Conservation (phyloP, 1,139 yeast genomes). For the Protomyces pachydermus region DNA sequence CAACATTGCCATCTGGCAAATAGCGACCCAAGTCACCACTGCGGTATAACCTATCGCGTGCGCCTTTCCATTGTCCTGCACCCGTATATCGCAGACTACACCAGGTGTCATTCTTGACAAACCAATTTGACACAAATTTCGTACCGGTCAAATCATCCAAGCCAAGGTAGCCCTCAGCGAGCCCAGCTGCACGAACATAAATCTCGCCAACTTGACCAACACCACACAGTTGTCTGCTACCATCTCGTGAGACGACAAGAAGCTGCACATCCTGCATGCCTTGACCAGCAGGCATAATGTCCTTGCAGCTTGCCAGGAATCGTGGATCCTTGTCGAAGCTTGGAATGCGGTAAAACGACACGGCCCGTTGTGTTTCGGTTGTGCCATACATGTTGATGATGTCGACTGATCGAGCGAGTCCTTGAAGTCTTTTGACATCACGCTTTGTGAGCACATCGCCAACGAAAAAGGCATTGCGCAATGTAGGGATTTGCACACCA, state of each 20-base stretch:
- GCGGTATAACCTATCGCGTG: slow-evolving; percentile 90
- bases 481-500: slow-evolving; percentile 57
- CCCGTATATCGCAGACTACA: slow-evolving; percentile 34
- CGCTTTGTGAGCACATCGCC: slow-evolving; percentile 96
- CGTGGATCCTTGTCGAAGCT: slow-evolving; percentile 63
- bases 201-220: slow-evolving; percentile 98
- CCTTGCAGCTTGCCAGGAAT: slow-evolving; percentile 79
- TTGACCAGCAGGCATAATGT: slow-evolving; percentile 95
- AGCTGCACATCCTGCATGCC: slow-evolving; percentile 96
- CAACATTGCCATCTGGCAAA: slow-evolving; percentile 90
- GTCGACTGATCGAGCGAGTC: slow-evolving; percentile 79
- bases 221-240: slow-evolving; percentile 85
- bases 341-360: slow-evolving; percentile 84
- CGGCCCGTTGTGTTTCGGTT: slow-evolving; percentile 97
- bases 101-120: slow-evolving; percentile 47
- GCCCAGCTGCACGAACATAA: slow-evolving; percentile 95
- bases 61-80: slow-evolving; percentile 63
- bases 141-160: slow-evolving; percentile 81
- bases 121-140: slow-evolving; percentile 90
- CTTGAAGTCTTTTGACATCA: slow-evolving; percentile 87
- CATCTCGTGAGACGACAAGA: slow-evolving; percentile 85
- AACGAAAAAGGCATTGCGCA: slow-evolving; percentile 96
- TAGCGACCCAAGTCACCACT: slow-evolving; percentile 97
- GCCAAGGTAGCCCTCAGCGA: slow-evolving; percentile 92
- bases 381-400: slow-evolving; percentile 99